Conservation (phyloP, 768 basidiomycete species). For the Mycena indigotica region DNA sequence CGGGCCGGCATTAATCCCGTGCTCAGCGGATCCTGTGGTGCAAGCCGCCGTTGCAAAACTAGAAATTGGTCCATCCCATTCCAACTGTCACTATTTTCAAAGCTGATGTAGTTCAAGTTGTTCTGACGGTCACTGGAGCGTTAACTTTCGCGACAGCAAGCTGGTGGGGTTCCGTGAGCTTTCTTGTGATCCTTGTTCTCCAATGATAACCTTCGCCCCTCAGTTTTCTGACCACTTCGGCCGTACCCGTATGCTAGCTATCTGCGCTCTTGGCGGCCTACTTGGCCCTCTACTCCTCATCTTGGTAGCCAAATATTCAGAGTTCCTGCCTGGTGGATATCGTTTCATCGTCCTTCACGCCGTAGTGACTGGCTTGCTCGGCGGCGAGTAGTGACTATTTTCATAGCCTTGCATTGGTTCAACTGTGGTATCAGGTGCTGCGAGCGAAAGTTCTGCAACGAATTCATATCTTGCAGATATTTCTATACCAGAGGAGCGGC, state of each 20-base stretch:
- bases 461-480: slow-evolving; percentile 76
- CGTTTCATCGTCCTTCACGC: slow-evolving; percentile 74
- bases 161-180: slow-evolving; percentile 15
- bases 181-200: neutral
- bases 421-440: slow-evolving; percentile 48
- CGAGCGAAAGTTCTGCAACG: slow-evolving; percentile 50
- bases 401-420: slow-evolving; percentile 7
- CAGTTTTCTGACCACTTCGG: slow-evolving; percentile 81
- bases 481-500: slow-evolving; percentile 58
- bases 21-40: slow-evolving; percentile 68
- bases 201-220: neutral
- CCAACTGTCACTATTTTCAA: neutral
- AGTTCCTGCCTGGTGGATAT: slow-evolving; percentile 75
- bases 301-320: slow-evolving; percentile 59
- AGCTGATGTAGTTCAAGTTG: slow-evolving; percentile 12
- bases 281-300: slow-evolving; percentile 68
- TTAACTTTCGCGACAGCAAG: slow-evolving; percentile 6
- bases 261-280: slow-evolving; percentile 73
- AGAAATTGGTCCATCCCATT: slow-evolving; percentile 52
- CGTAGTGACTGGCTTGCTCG: slow-evolving; percentile 67
- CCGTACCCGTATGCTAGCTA: slow-evolving; percentile 62
- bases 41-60: slow-evolving; percentile 70
- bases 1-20: too few relatives aligned
- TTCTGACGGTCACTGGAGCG: slow-evolving; percentile 4
- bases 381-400: too few relatives aligned